phyloP scores from a whole-genome alignment of 2,329 filamentous ascomycete genomes.

The Diplodia intermedia region DNA sequence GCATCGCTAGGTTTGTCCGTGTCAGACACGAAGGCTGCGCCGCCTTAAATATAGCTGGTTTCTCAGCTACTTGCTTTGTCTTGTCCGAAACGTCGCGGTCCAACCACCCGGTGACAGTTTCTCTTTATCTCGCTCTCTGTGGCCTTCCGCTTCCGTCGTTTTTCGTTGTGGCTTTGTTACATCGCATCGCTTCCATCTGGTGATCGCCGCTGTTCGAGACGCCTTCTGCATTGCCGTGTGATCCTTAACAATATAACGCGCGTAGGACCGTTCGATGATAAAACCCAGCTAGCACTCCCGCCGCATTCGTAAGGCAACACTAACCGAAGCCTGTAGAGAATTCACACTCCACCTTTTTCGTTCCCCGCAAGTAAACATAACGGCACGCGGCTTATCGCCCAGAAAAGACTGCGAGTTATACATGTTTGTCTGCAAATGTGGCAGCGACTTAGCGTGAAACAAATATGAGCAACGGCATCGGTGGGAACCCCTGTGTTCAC shows the following conservation, averaged over 20 bases:
- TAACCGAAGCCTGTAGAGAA: not conserved
- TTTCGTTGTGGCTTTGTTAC: not conserved
- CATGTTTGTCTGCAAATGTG: not conserved
- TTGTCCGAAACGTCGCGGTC: slow-evolving; percentile 2
- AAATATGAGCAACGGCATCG: too few species aligned
- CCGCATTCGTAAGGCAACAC: not conserved
- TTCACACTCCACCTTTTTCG: too few species aligned
- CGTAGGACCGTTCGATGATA: too few species aligned
- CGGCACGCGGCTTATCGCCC: too few species aligned
- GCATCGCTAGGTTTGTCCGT: slow-evolving; percentile 14
- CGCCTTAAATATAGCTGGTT: not conserved
- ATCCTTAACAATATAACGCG: too few species aligned
- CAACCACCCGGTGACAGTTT: not conserved
- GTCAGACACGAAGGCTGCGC: slow-evolving; percentile 22
- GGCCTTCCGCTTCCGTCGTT: not conserved
- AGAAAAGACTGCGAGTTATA: not conserved
- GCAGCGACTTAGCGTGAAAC: too few species aligned
- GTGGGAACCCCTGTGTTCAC: too few species aligned
- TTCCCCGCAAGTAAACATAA: too few species aligned
- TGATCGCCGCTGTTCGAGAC: not conserved
- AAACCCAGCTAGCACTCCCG: too few species aligned
- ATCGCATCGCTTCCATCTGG: not conserved
- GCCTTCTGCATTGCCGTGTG: not conserved
- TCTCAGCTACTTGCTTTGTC: slow-evolving; percentile 2
- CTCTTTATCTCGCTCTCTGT: not conserved